Conservation (phyloP, 352 stramenopile species). For the Phytophthora meadii region DNA sequence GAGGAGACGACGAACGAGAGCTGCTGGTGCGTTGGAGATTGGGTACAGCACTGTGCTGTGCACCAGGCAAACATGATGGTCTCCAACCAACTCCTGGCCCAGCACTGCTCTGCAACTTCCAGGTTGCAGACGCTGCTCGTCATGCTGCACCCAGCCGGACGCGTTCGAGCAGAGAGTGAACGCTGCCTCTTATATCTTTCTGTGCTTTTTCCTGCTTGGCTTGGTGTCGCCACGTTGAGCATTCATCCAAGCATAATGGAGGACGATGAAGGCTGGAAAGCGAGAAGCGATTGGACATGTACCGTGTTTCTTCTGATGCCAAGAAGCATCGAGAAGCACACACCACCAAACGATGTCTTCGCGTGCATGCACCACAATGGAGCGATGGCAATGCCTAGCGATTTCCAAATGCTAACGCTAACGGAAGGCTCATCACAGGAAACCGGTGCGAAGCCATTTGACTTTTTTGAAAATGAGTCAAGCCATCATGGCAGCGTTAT, state of each 20-base stretch:
- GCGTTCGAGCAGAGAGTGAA: conserved; percentile 23
- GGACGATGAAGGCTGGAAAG: conserved; percentile 2
- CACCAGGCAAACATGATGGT: background rate
- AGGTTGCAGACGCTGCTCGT: conserved; percentile 15
- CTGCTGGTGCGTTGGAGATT: conserved; percentile 14
- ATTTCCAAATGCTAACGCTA: conserved; percentile 2
- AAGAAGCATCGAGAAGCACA: conserved; percentile 1
- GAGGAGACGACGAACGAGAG: conserved; percentile 4
- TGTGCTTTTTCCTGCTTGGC: conserved; percentile 25
- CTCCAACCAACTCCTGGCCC: conserved; percentile 31
- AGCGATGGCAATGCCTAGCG: background rate
- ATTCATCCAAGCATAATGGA: background rate
- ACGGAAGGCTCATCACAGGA: background rate
- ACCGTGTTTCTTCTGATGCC: conserved; percentile 16
- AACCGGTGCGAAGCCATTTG: conserved; percentile 6
- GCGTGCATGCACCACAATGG: conserved; percentile 2
- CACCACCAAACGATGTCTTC: conserved; percentile 21
- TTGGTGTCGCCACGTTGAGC: conserved; percentile 23
- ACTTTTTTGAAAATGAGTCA: conserved; percentile 18
- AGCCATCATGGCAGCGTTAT: conserved; percentile 15
- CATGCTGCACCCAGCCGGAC: conserved; percentile 18
- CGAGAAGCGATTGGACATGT: conserved; percentile 9
- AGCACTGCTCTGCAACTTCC: conserved; percentile 5
- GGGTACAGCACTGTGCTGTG: background rate
- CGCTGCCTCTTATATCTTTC: conserved; percentile 15